Evolutionary conservation across 495 filamentous ascomycete genomes (phyloP), one percentile per base, ranked within the genome.

Genomic region (Astrothelium macrocarpum): DNA sequence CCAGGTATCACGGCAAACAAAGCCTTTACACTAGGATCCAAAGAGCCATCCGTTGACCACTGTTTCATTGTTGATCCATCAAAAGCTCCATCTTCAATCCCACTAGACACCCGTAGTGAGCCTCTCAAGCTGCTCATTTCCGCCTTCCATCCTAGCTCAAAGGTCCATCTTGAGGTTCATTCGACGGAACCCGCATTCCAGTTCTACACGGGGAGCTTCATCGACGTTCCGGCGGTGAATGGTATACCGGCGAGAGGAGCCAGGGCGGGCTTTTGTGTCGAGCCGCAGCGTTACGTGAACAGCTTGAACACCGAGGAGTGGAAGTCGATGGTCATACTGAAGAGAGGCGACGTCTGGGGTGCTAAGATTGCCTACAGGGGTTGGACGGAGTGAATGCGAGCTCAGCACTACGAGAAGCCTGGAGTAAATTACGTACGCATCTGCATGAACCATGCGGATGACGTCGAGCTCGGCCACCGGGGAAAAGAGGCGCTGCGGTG

Each of bases 151-250:
- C 84, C 88, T 5, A 78, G 76, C 4, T 84, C 85, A 23, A 83
- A 84, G 53, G 78, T 96, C 65, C 85, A 95, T 69, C 84, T 97
- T 25, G 89, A 96, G 67, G 85, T 95, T 10, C 76, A 84, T 68
- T 91, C 87, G 76, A 97, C 91, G 0, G 92, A 97, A 76, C 94
- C 94, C 1, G 90, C 92, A 0, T 97, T 96, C 82, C 92, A 96
- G 74, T 95, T 95, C 77, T 97, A 97, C 77, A 95, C 90, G 0
- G 94, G 91, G 53, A 87, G 89, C 69, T 85, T 84, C 68, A 89
- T 94, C 66, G 78, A 91, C 66, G 85, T 94, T n/a, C 87, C 85
- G 0, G 84, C 79, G 43, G 83, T 88, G 14, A 84, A 81, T 16
- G 87, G 84, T 0, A 71, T 83, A 16, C 83, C 87, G 0, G 81